These are phyloP conservation scores for Debaryomyces subglobosus DNA, from an alignment of 1,139 yeast genomes.

Conservation along the genomic window DNA sequence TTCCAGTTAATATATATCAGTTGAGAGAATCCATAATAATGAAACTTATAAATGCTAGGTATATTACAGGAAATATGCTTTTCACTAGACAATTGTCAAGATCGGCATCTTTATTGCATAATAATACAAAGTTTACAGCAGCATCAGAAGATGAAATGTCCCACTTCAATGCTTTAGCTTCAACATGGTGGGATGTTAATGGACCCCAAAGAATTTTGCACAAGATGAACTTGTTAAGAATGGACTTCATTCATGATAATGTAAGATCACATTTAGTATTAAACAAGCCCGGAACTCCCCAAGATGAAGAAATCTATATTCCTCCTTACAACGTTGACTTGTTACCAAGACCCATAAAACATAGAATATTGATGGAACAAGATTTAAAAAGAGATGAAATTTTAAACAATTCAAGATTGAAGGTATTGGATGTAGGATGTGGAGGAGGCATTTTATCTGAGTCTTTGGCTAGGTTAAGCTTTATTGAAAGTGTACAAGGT, in stretches of 20 bases:
- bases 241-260: slow-evolving; percentile 79
- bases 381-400: slow-evolving; percentile 46
- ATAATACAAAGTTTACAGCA: slow-evolving; percentile 28
- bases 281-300: slow-evolving; percentile 37
- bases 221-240: slow-evolving; percentile 86
- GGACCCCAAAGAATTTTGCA: slow-evolving; percentile 94
- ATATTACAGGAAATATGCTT: neutral
- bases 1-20: neutral
- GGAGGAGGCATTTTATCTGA: slow-evolving; percentile 96
- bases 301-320: slow-evolving; percentile 58
- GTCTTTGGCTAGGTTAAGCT: slow-evolving; percentile 76
- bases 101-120: neutral
- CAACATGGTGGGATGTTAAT: slow-evolving; percentile 93
- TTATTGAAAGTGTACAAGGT: slow-evolving; percentile 68
- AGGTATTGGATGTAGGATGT: slow-evolving; percentile 88
- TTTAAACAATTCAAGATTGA: slow-evolving; percentile 36
- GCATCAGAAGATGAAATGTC: slow-evolving; percentile 56
- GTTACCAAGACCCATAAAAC: slow-evolving; percentile 58
- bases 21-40: neutral
- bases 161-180: slow-evolving; percentile 85
- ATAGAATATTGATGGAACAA: slow-evolving; percentile 52
- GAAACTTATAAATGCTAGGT: neutral
- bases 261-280: slow-evolving; percentile 51
- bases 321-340: slow-evolving; percentile 78
- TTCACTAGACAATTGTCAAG: slow-evolving; percentile 2